These are phyloP conservation scores for bread wheat (Triticum aestivum) DNA, from an alignment of 176 grass and related monocot genomes.

Conservation along the genomic window IWGSC_CS_RefSeq_v2.1 NC_057806.1:699351405-699351904, in stretches of 20 bases:
- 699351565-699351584: neutral
- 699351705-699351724: neutral
- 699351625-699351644: neutral
- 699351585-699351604: neutral
- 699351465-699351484: neutral
- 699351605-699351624: neutral
- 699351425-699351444: constrained; percentile 15
- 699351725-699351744: neutral
- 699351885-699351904: too few species aligned
- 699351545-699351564: neutral
- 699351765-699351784: neutral
- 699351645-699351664: neutral
- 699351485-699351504: neutral
- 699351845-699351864: neutral
- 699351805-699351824: neutral
- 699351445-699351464: neutral
- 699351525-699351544: neutral
- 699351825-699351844: neutral
- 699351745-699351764: neutral
- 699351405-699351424: constrained; percentile 6
- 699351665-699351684: neutral
- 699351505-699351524: neutral
- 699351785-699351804: too few species aligned
- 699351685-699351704: neutral
- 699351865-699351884: neutral